Base-by-base conservation (phyloP, 1,139 yeast genomes). In the Pichia sp. region DNA sequence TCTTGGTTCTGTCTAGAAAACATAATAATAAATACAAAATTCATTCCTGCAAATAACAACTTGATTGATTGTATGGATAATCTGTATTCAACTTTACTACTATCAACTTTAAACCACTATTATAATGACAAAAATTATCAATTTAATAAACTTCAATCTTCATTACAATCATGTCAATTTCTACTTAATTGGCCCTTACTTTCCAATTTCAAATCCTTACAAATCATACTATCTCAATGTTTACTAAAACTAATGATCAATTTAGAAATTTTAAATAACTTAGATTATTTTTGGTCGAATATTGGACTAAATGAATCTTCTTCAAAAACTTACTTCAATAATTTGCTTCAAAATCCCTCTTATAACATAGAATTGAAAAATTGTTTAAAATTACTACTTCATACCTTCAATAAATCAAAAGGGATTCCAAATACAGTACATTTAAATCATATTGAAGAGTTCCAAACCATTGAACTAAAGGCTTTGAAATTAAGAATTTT, bases 1-100 rank as follows among this genome's bases (percentile, higher is more conserved):
- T 50, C 59, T 3, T 66, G 69, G 69, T 63, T 66, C 49, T 66
- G 69, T 45, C 46, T 66, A 43, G 64, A 63, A 34, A 63, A 65
- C 41, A 55, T 60, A 4, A 62, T 61, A 1, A 54, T 63, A 16
- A 65, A 65, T 50, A 55, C 62, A 14, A 58, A 59, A 27, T 56
- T 65, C 16, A 48, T 49, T 9, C 42, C 54, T 13, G 59, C 58
- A 19, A 53, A 52, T 16, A 27, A 45, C 4, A 34, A 52, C 2
- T 44, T 47, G 5, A 41, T 50, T 7, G 47, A 47, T 10, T 13
- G 48, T 7, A 54, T 64, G 22, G 70, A 66, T 49, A 60, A 59
- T 18, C 39, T 66, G 6, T 62, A 61, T 31, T 62, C 66, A 0
- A 55, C 61, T 2, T 46, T 67, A 3, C 51, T 67, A 25, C 42